These are phyloP conservation scores for Calonectria pseudoturangicola DNA, from an alignment of 2,329 filamentous ascomycete species.

Conservation along the genomic window DNA sequence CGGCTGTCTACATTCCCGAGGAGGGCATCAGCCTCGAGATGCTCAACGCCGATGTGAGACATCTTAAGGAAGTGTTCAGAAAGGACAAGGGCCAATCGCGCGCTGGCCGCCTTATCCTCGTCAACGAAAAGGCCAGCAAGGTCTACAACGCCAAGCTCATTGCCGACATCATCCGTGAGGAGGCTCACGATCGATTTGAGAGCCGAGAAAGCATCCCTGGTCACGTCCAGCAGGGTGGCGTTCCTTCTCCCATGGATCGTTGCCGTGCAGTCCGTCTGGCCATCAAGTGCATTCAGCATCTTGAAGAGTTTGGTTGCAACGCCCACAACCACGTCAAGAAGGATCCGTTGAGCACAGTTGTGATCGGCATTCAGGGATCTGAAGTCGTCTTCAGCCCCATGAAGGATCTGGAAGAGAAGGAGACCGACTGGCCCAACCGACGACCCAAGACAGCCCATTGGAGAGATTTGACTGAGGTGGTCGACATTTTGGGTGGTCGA, in stretches of 20 bases:
- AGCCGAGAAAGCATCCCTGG: slow-evolving; percentile 93
- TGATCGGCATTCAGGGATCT: slow-evolving; percentile 95
- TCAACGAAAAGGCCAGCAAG: slow-evolving; percentile 94
- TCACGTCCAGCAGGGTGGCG: slow-evolving; percentile 95
- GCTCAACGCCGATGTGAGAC: slow-evolving; percentile 91
- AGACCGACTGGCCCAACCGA: slow-evolving; percentile 95
- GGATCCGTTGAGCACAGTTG: slow-evolving; percentile 83
- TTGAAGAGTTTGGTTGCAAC: slow-evolving; percentile 85
- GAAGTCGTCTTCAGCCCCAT: slow-evolving; percentile 92
- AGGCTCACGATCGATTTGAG: slow-evolving; percentile 94
- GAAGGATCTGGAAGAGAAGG: slow-evolving; percentile 85
- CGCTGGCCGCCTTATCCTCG: slow-evolving; percentile 94
- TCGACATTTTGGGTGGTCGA: slow-evolving; percentile 89
- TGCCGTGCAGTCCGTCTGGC: slow-evolving; percentile 93
- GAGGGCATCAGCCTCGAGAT: slow-evolving; percentile 96
- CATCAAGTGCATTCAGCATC: slow-evolving; percentile 94
- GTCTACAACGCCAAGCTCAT: slow-evolving; percentile 96
- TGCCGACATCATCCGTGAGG: slow-evolving; percentile 95
- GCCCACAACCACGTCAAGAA: slow-evolving; percentile 80
- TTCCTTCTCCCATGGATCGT: slow-evolving; percentile 96
- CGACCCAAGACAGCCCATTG: slow-evolving; percentile 91
- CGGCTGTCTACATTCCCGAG: slow-evolving; percentile 96
- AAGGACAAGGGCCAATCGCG: slow-evolving; percentile 91
- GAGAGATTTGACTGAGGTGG: slow-evolving; percentile 85
- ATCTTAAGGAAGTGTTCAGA: slow-evolving; percentile 89